Evolutionary conservation across 2,329 filamentous ascomycete species (phyloP), one percentile per base, ranked within the genome.

Genomic region (Exserohilum turcica): DNA sequence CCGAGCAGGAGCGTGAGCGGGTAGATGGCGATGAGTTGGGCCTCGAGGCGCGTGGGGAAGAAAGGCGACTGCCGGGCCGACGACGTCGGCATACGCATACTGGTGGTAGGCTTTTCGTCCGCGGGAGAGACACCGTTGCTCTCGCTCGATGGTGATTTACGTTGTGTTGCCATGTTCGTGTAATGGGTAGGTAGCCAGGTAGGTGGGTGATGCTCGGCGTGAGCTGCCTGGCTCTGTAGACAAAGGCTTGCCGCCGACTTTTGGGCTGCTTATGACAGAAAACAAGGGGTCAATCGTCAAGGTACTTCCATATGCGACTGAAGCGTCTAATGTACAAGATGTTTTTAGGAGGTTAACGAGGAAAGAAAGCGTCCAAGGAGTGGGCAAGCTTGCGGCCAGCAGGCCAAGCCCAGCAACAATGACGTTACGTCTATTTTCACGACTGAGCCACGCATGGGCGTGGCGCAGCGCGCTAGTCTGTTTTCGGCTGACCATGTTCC

Each of bases 1-100:
- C 94, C 94, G 61, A 96, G 83, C 49, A 91, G 59, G 52, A 99
- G 86, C 6, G 92, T 87, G 21, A 79, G 65, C 3, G 93, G 93
- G 77, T 96, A 97, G 55, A 90, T 77, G 43, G 77, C 63, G 27
- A 96, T 82, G 18, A 87, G 78, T 50, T 84, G 65, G 19, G 81
- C 76, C 71, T 95, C 90, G 66, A 87, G 79, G 7, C 82, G 80
- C 2, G 89, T 91, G 4, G 89, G 90, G 2, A 91, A 79, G 74
- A 84, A 85, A 2, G 89, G 87, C 31, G 80, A 79, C 53, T 70
- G 72, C 6, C 63, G 56, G n/a, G 61, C 60, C 16, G 64, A 60
- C 16, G 64, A 61, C 13, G 63, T 69, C 21, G 59, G 59, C 6
- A 56, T 44, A 18, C 63, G 68, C 19, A 66, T 63, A n/a, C 65